Percentiles rank a stretch among this genome's conserved stretches.
These are phyloP conservation scores for Lepiota subincarnata DNA, from an alignment of 768 basidiomycete genomes.

Conservation along the genomic window DNA sequence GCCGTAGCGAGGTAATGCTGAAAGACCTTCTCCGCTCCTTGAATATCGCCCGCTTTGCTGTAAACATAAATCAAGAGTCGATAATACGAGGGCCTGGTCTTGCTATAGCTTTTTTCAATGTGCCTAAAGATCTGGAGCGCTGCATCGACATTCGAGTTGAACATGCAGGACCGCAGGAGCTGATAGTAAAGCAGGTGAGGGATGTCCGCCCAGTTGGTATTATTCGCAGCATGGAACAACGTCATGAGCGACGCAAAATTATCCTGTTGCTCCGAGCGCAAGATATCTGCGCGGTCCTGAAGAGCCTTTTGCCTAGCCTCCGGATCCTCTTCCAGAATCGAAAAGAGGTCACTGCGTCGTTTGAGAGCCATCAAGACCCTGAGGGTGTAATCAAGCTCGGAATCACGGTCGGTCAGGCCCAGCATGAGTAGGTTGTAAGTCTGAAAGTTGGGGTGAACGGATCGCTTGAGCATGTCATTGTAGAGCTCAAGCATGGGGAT, in stretches of 20 bases:
- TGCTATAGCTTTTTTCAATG: conserved; percentile 41
- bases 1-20: conserved; percentile 48
- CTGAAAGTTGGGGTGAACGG: conserved; percentile 54
- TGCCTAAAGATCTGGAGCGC: conserved; percentile 66
- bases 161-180: conserved; percentile 61
- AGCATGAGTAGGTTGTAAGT: conserved; percentile 64
- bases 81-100: conserved; percentile 29
- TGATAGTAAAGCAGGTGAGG: conserved; percentile 35
- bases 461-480: conserved; percentile 60
- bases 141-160: conserved; percentile 50
- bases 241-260: conserved; percentile 70
- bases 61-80: conserved; percentile 57
- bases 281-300: neutral
- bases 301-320: neutral
- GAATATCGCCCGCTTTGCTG: conserved; percentile 44
- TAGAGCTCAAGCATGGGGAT: conserved; percentile 61
- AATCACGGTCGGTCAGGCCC: conserved; percentile 63
- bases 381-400: conserved; percentile 51
- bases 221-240: conserved; percentile 58
- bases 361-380: conserved; percentile 37
- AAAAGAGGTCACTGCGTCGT: neutral
- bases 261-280: conserved; percentile 23
- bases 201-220: neutral
- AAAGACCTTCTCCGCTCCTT: conserved; percentile 56
- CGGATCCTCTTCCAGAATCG: neutral